A percentile compares a stretch with the other conserved stretches of the same genome.
Conservation (phyloP, 2,329 filamentous ascomycete species). For the Aspergillus fructus region DNA sequence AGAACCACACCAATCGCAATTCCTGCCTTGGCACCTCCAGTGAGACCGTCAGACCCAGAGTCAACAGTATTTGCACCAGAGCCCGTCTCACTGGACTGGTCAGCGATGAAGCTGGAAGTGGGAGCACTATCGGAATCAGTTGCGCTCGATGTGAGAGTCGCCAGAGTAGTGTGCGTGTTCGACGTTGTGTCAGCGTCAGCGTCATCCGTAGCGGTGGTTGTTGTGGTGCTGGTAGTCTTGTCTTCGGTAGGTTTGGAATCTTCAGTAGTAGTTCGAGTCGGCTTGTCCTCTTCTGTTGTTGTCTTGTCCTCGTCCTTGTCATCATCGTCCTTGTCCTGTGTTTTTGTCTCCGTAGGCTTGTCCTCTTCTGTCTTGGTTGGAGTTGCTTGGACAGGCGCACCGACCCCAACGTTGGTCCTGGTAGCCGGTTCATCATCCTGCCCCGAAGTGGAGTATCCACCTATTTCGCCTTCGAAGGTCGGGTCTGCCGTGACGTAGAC, state of each 20-base stretch:
- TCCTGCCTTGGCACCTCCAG: slow-evolving; percentile 66
- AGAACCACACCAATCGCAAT: slow-evolving; percentile 79
- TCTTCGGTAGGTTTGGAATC: slow-evolving; percentile 14
- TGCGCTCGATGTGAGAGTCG: slow-evolving; percentile 22
- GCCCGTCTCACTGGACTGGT: slow-evolving; percentile 23
- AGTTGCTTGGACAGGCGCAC: slow-evolving; percentile 25
- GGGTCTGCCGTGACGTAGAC: slow-evolving; percentile 54
- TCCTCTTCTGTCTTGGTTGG: slow-evolving; percentile 13
- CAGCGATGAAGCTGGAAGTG: slow-evolving; percentile 18
- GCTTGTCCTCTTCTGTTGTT: slow-evolving; percentile 16
- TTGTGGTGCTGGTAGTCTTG: background rate
- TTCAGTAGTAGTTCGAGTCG: slow-evolving; percentile 7
- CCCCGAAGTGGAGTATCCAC: slow-evolving; percentile 45
- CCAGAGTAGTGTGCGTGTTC: slow-evolving; percentile 19
- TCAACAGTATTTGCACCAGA: slow-evolving; percentile 25
- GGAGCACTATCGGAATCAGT: slow-evolving; percentile 9
- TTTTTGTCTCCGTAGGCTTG: slow-evolving; percentile 10
- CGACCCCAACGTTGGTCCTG: slow-evolving; percentile 26
- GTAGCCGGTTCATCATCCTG: slow-evolving; percentile 9
- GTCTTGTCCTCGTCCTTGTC: slow-evolving; percentile 7
- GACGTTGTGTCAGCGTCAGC: slow-evolving; percentile 5
- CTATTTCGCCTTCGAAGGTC: slow-evolving; percentile 54
- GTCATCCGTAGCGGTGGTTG: slow-evolving; percentile 4
- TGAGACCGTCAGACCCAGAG: slow-evolving; percentile 38
- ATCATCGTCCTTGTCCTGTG: slow-evolving; percentile 13